These are phyloP conservation scores for Cryptococcus amylolentus DNA, from an alignment of 1,284 basidiomycete genomes.

Conservation along the genomic window DNA sequence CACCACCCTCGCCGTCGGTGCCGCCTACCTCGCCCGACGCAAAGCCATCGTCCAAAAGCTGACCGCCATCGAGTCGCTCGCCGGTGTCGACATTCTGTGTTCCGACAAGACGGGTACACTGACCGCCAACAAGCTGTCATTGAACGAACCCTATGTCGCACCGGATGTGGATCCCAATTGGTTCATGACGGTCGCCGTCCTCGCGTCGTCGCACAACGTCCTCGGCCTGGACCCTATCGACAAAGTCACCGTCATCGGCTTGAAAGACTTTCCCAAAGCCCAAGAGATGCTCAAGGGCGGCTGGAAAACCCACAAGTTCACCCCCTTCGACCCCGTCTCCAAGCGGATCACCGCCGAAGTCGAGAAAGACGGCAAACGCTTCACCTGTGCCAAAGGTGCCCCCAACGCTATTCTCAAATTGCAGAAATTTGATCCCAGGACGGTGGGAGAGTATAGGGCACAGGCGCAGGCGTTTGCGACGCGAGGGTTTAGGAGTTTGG, in stretches of 20 bases:
- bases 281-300: constrained; percentile 54
- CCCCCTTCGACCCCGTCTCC: constrained; percentile 58
- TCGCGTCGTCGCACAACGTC: constrained; percentile 58
- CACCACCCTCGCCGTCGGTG: constrained; percentile 57
- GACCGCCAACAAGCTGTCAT: constrained; percentile 59
- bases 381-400: constrained; percentile 57
- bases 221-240: constrained; percentile 59
- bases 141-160: constrained; percentile 55
- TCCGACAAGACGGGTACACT: constrained; percentile 58
- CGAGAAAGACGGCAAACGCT: constrained; percentile 55
- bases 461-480: constrained; percentile 53
- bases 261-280: constrained; percentile 57
- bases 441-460: constrained; percentile 51
- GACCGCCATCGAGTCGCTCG: constrained; percentile 59
- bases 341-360: constrained; percentile 60
- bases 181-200: constrained; percentile 56
- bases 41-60: constrained; percentile 63
- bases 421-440: constrained; percentile 49
- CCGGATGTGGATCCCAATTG: constrained; percentile 53
- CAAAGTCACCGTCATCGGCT: constrained; percentile 57
- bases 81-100: constrained; percentile 59
- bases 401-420: constrained; percentile 59
- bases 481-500: constrained; percentile 57
- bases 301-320: constrained; percentile 57
- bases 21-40: constrained; percentile 57